Base-by-base conservation (phyloP, 305 asterid genomes). In the Fraxinus floribunda region DNA sequence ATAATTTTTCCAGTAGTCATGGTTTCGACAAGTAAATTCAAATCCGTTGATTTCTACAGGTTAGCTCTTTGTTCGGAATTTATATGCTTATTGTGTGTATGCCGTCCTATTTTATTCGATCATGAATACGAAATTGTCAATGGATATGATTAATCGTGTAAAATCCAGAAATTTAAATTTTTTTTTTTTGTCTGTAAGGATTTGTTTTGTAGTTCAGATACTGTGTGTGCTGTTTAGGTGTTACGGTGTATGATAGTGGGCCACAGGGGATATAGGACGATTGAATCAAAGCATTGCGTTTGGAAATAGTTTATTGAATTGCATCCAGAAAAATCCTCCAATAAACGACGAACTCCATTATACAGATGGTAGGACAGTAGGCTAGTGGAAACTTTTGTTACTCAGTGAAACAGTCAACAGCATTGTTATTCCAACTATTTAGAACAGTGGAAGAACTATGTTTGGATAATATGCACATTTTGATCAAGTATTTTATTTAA, bases 21-120 rank as follows among this genome's bases (percentile, higher is more conserved):
- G 98, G 89, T 96, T 86, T 96, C 99, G 15, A 72, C 97, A 13
- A 81, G 84, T 77, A 96, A 94, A 81, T 87, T 93, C 92, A 94
- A 96, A 90, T 94, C 99, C 79, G 94, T 96, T 49, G 98, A 96
- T 86, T 96, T 96, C 82, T 96, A 94, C 95, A 89, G 99, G 99
- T 93, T 29, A 80, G 24, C 78, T 84, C 46, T 79, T 70, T 16
- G 2, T 24, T 83, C 44, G 22, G 0, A 22, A 7, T 62, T 71
- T 76, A 74, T 76, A 41, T 39, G 13, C 44, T 29, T 75, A 16
- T 30, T 13, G 15, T 55, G 71, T 38, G 78, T 52, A 16, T 52
- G 62, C 62, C 62, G 62, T 16, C 74, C 6, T 34, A 20, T 78
- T 32, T 78, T 32, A 22, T 72, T 29, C 36, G 41, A 44, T 72